Conservation (phyloP, 148 eudicot genomes). For the Rhododendron mucronatum region DNA sequence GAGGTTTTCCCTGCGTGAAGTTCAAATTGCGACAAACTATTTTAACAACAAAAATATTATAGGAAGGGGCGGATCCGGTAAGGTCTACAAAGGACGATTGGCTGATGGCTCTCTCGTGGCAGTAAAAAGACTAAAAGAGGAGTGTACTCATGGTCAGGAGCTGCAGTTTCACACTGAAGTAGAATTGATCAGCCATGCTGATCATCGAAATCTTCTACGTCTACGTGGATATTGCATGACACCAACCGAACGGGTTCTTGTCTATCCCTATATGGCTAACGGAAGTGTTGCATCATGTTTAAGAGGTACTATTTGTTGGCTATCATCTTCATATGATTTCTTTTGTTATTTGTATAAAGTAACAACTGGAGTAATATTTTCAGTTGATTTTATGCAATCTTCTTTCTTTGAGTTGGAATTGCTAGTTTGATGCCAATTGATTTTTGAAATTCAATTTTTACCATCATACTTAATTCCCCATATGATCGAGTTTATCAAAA, state of each 20-base stretch:
- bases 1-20: conserved; percentile 68
- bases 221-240: conserved; percentile 68
- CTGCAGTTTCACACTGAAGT: conserved; percentile 84
- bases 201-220: conserved; percentile 71
- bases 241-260: not conserved
- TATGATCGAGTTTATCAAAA: not conserved
- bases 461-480: not conserved
- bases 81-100: conserved; percentile 78
- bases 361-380: not conserved
- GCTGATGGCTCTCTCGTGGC: conserved; percentile 78
- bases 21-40: conserved; percentile 70
- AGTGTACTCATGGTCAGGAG: conserved; percentile 70
- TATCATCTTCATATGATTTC: not conserved
- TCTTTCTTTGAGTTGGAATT: not conserved
- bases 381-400: not conserved
- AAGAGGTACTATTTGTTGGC: not conserved
- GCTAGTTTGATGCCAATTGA: not conserved
- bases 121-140: conserved; percentile 77
- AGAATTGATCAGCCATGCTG: conserved; percentile 84
- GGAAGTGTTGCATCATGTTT: not conserved
- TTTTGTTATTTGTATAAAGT: not conserved
- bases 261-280: not conserved
- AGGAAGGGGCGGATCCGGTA: conserved; percentile 83
- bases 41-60: conserved; percentile 62
- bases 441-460: no score